A percentile compares a stretch with the other conserved stretches of the same genome.
phyloP scores from a whole-genome alignment of 2,329 filamentous ascomycete species.

The Leptodontidium sp. region DNA sequence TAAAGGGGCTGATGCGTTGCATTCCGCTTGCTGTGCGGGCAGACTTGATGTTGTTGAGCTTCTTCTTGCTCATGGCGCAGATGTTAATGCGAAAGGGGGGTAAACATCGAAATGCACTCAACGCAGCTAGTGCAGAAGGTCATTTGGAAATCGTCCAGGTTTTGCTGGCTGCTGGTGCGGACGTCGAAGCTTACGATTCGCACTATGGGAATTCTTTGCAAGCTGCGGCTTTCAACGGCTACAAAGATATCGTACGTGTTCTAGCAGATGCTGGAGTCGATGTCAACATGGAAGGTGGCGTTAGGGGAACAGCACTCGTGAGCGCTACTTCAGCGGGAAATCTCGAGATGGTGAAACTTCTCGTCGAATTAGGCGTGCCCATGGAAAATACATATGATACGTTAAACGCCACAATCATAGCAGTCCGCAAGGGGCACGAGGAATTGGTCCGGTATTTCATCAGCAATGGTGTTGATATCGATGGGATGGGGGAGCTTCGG shows the following conservation, averaged over 20 bases:
- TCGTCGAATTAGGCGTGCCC: conserved; percentile 7
- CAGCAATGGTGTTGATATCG: conserved; percentile 9
- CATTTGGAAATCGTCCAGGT: conserved; percentile 14
- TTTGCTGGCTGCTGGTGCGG: conserved; percentile 11
- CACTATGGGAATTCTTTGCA: conserved; percentile 15
- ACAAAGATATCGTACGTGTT: conserved; percentile 14
- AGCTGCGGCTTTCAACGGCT: conserved; percentile 13
- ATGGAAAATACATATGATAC: conserved; percentile 10
- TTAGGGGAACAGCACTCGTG: conserved; percentile 12
- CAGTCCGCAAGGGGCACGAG: conserved; percentile 12
- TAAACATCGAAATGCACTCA: conserved; percentile 14
- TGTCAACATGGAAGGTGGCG: conserved; percentile 14
- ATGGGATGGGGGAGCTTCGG: conserved; percentile 7
- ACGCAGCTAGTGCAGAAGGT: conserved; percentile 14
- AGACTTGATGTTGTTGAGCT: conserved; percentile 17
- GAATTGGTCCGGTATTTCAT: conserved; percentile 2
- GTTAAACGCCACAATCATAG: conserved; percentile 6
- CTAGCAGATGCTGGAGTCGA: conserved; percentile 13
- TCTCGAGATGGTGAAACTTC: conserved; percentile 9
- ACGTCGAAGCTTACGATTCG: conserved; percentile 6
- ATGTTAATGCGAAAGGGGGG: conserved; percentile 16
- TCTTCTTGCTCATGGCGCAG: neutral
- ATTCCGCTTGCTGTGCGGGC: conserved; percentile 16
- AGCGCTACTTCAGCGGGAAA: conserved; percentile 6
- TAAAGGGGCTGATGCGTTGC: conserved; percentile 15